phyloP scores from a whole-genome alignment of 768 basidiomycete species.

The Mycena belliarum region DNA sequence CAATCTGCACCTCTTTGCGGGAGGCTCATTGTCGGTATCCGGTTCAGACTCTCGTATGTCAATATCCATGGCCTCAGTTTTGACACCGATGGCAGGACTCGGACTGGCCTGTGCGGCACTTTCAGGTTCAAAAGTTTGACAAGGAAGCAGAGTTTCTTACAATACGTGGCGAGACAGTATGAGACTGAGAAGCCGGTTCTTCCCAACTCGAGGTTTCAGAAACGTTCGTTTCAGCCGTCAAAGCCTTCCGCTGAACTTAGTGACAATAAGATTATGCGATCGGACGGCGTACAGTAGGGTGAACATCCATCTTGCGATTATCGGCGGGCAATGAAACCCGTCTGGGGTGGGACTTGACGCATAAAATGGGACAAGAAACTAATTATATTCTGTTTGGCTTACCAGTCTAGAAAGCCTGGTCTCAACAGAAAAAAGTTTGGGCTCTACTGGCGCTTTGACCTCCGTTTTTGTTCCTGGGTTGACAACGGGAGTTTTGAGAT shows the following conservation, averaged over 20 bases:
- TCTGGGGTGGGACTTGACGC: not conserved
- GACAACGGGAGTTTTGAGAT: not conserved
- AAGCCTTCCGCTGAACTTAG: not conserved
- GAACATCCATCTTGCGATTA: not conserved
- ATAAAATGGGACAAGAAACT: not conserved
- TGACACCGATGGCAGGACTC: not conserved
- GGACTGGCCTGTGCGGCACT: not conserved
- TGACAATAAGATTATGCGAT: too few relatives aligned
- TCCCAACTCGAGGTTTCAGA: not conserved
- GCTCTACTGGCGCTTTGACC: not conserved
- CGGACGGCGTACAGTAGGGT: not conserved
- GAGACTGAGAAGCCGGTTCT: not conserved
- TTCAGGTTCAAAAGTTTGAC: not conserved
- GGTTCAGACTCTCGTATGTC: not conserved
- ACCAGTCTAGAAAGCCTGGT: not conserved
- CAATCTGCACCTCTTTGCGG: not conserved
- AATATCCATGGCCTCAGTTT: conserved; percentile 3
- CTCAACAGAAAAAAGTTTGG: not conserved
- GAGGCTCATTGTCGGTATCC: not conserved
- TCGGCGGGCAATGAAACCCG: not conserved
- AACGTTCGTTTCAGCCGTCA: not conserved
- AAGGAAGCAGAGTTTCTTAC: not conserved
- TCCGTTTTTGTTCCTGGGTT: not conserved
- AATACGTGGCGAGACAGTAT: not conserved
- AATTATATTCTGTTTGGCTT: not conserved